Evolutionary conservation across 2,329 filamentous ascomycete genomes (phyloP), one percentile per base, ranked within the genome.

Genomic region (Amauroascus verrucosus): DNA sequence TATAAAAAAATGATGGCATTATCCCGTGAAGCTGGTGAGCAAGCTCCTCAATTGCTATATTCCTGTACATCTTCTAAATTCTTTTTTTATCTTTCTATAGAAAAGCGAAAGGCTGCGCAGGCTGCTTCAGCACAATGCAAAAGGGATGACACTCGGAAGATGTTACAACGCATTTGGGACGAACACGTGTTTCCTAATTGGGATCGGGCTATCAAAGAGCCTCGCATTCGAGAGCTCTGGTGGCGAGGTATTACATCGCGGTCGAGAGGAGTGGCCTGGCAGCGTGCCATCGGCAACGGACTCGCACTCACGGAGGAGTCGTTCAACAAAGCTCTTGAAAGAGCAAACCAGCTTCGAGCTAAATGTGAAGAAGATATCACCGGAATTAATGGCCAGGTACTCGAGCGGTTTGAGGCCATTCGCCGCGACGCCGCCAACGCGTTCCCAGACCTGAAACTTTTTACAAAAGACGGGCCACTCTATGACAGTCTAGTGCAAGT

Each of bases 1-100:
- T 84, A 82, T 63, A 78, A 83, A 68, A 74, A 72, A 61, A 84
- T 84, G 79, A 80, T 83, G 78, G 76, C 76, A n/a, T 70, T 76
- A 43, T 77, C 80, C 26, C 72, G 77, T 38, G 80, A 82, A 69
- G 73, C 76, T 54, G 75, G 77, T 77, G 66, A 60, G 73, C 63
- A 45, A 26, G 38, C 37, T n/a, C 22, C 14, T 14, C 14, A 26
- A 46, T 20, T 28, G 13, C 28, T 28, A 22, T 26, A 33, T 33
- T 28, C 22, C 33, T 20, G 22, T 11, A 13, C 7, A 6, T 30
- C 7, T n/a, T 45, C 13, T 16, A 45, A 26, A 28, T 30, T 46
- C 6, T 18, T 11, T 28, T 18, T 22, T 44, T 9, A 45, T 40
- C 64, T 54, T 50, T 46, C 8, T 51, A 9, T 61, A 70, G 77